A percentile compares a stretch with the other conserved stretches of the same genome.
phyloP scores from a whole-genome alignment of 371 early-diverging fungal genomes.

The Zychaea mexicana region DNA sequence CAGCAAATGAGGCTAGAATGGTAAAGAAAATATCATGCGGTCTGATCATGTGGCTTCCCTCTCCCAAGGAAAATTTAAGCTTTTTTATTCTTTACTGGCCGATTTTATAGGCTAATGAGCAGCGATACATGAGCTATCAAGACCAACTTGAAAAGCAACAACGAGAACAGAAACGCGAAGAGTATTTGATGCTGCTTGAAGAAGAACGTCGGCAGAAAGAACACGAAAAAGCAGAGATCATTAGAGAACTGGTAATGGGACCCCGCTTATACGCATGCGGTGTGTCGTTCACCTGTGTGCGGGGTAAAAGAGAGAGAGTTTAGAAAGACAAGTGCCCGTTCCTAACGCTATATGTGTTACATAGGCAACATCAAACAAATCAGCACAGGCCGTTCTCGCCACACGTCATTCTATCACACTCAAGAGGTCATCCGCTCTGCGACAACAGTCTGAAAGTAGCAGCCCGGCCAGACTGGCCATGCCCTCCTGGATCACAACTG shows the following conservation, averaged over 20 bases:
- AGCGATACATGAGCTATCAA: constrained; percentile 39
- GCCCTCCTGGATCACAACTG: constrained; percentile 48
- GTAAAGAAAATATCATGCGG: constrained; percentile 24
- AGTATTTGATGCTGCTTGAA: constrained; percentile 51
- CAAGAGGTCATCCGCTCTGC: constrained; percentile 44
- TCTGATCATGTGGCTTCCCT: no score
- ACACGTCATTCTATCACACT: constrained; percentile 42
- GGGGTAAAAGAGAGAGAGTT: no score
- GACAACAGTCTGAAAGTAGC: constrained; percentile 24
- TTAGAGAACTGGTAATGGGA: constrained; percentile 56
- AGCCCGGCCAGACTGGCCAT: constrained; percentile 24
- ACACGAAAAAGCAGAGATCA: constrained; percentile 50
- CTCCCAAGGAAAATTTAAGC: neutral
- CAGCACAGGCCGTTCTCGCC: constrained; percentile 50
- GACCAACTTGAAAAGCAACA: constrained; percentile 49
- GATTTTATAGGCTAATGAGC: constrained; percentile 57
- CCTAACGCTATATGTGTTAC: neutral
- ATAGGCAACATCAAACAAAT: constrained; percentile 52
- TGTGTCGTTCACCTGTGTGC: neutral
- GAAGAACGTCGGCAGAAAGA: constrained; percentile 52
- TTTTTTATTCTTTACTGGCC: neutral
- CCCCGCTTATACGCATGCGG: no score
- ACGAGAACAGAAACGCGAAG: constrained; percentile 56
- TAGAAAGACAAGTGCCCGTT: no score
- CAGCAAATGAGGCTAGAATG: constrained; percentile 60